These are phyloP conservation scores for Eleusine coracana DNA, from an alignment of 176 grass and related monocot genomes.

Conservation along the genomic window DNA sequence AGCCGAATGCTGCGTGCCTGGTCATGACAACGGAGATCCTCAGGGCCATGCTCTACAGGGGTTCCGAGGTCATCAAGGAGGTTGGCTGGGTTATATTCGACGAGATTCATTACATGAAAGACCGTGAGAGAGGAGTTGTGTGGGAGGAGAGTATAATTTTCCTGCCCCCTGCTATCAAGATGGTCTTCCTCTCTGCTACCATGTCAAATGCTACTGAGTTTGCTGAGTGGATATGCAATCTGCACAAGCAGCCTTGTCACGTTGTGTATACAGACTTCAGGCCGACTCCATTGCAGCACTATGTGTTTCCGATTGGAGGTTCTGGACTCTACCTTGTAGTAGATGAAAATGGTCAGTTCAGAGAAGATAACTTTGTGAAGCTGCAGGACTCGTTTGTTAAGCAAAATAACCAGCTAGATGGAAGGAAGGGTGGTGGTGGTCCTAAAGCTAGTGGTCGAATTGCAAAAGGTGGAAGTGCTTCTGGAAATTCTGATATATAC, in stretches of 20 bases:
- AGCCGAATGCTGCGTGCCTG: constrained; percentile 87
- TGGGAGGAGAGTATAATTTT: constrained; percentile 99
- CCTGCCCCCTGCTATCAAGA: constrained; percentile 93
- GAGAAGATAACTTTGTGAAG: constrained; percentile 93
- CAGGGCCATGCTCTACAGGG: constrained; percentile 94
- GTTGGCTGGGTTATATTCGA: constrained; percentile 99
- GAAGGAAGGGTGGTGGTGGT: constrained; percentile 58
- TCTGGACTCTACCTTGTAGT: constrained; percentile 96
- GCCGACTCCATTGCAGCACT: constrained; percentile 94
- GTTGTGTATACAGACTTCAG: constrained; percentile 99
- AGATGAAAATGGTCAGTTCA: constrained; percentile 92
- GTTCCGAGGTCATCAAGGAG: constrained; percentile 96
- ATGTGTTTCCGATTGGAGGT: constrained; percentile 89
- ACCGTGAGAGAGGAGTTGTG: constrained; percentile 90
- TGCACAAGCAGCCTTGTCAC: constrained; percentile 95
- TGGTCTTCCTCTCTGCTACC: constrained; percentile 96
- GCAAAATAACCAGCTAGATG: constrained; percentile 52
- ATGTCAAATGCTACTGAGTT: constrained; percentile 99
- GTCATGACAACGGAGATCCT: constrained; percentile 99
- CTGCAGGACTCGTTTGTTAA: constrained; percentile 85
- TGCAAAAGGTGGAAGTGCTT: constrained; percentile 78
- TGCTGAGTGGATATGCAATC: constrained; percentile 96
- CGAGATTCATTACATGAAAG: constrained; percentile 99
- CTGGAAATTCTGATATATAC: constrained; percentile 80
- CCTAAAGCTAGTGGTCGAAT: constrained; percentile 68